Evolutionary conservation across 2,329 filamentous ascomycete species (phyloP).

Genomic region (Pseudogymnoascus sp.): DNA sequence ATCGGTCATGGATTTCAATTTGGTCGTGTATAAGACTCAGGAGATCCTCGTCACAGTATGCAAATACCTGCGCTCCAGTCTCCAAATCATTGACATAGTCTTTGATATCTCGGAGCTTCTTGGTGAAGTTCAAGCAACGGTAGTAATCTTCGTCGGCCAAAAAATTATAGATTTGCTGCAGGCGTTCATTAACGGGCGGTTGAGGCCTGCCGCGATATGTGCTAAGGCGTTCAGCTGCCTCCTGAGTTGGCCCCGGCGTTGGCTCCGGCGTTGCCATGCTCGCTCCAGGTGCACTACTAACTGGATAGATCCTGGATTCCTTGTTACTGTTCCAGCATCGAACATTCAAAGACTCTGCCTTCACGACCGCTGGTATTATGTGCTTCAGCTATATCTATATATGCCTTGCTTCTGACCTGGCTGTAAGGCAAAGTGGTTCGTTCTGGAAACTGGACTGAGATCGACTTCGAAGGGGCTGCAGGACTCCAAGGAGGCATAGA

Average conservation of each 20-base stretch:
- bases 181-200: constrained; percentile 27
- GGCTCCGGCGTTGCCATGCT: neutral
- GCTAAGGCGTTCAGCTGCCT: neutral
- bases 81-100: constrained; percentile 20
- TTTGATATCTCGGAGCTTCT: constrained; percentile 27
- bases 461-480: neutral
- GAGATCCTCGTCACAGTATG: neutral
- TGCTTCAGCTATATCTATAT: neutral
- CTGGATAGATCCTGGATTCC: neutral
- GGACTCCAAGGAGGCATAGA: neutral
- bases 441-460: neutral
- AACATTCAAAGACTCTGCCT: neutral
- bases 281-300: neutral
- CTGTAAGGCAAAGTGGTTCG: neutral
- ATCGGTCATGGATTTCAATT: neutral
- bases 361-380: neutral
- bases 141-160: constrained; percentile 41
- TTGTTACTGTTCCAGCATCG: neutral
- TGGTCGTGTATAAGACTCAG: neutral
- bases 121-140: constrained; percentile 34
- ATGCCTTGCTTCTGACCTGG: neutral
- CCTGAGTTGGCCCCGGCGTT: neutral
- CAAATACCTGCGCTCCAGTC: constrained; percentile 8
- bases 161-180: constrained; percentile 34
- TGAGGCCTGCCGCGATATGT: constrained; percentile 23